Conservation (phyloP, 768 basidiomycete species). For the Tricholoma hemisulphureum region DNA sequence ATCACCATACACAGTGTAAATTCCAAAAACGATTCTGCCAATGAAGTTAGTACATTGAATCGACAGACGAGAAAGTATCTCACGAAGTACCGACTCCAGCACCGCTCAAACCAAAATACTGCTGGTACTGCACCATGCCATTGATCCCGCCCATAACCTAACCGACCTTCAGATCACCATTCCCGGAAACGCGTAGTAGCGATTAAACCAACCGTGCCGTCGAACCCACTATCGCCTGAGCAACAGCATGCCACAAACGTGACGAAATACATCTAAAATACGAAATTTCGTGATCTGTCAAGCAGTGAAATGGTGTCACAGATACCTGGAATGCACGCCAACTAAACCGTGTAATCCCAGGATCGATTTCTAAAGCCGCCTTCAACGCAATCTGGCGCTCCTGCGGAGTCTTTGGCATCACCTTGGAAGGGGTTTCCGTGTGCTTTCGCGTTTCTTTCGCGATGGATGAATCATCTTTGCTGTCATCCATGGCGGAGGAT, state of each 20-base stretch:
- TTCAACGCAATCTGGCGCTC: conserved; percentile 41
- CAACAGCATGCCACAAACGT: conserved; percentile 49
- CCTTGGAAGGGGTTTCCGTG: conserved; percentile 7
- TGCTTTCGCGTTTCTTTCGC: conserved; percentile 23
- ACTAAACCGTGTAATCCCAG: conserved; percentile 38
- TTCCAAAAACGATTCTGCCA: conserved; percentile 50
- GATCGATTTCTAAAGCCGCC: conserved; percentile 41
- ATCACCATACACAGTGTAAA: conserved; percentile 43
- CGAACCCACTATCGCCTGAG: conserved; percentile 53
- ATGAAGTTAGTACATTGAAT: not conserved
- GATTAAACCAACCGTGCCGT: conserved; percentile 43
- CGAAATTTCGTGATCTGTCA: not conserved
- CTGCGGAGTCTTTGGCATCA: conserved; percentile 31
- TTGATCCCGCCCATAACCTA: conserved; percentile 56
- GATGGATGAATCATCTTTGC: conserved; percentile 18
- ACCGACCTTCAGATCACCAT: not conserved
- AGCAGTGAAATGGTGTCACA: not conserved
- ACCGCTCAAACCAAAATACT: conserved; percentile 44
- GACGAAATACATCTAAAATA: conserved; percentile 41
- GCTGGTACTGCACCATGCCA: conserved; percentile 47
- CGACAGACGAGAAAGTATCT: not conserved
- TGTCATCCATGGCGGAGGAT: conserved; percentile 7
- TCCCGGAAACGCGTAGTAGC: not conserved
- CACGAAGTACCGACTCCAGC: conserved; percentile 46
- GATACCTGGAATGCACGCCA: conserved; percentile 37